Evolutionary conservation across 2,329 filamentous ascomycete genomes (phyloP).

Genomic region (Dactylellina parvicollis): DNA sequence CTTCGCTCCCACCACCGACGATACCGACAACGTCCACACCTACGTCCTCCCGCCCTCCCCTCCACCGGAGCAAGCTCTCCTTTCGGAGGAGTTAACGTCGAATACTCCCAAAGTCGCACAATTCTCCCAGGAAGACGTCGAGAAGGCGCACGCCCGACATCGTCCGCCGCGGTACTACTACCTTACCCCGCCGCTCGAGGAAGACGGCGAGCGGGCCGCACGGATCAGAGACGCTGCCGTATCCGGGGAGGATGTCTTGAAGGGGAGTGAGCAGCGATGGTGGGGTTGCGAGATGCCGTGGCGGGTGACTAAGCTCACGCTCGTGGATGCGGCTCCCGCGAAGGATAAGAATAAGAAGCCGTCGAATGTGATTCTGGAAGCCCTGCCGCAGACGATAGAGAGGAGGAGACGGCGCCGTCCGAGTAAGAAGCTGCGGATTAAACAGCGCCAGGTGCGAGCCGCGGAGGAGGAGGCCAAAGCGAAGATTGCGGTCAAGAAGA

Average conservation of each 20-base stretch:
- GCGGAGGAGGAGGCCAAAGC: conserved; percentile 12
- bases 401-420: conserved; percentile 24
- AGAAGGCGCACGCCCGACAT: conserved; percentile 46
- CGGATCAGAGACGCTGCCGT: conserved; percentile 28
- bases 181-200: conserved; percentile 43
- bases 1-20: conserved; percentile 42
- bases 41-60: conserved; percentile 41
- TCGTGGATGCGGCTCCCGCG: background rate
- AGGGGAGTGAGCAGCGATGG: conserved; percentile 29
- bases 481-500: conserved; percentile 37
- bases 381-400: background rate
- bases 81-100: conserved; percentile 14
- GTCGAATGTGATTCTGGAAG: conserved; percentile 8
- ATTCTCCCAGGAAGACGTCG: conserved; percentile 37
- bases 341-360: background rate
- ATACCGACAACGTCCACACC: conserved; percentile 23
- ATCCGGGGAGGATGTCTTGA: conserved; percentile 35
- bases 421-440: conserved; percentile 40
- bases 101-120: conserved; percentile 18
- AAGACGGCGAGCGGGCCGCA: conserved; percentile 16
- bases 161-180: conserved; percentile 45
- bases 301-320: conserved; percentile 29
- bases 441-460: conserved; percentile 16
- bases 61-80: conserved; percentile 28
- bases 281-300: conserved; percentile 42